Conservation (phyloP, 2,329 filamentous ascomycete species). For the Claviceps maximensis region DNA sequence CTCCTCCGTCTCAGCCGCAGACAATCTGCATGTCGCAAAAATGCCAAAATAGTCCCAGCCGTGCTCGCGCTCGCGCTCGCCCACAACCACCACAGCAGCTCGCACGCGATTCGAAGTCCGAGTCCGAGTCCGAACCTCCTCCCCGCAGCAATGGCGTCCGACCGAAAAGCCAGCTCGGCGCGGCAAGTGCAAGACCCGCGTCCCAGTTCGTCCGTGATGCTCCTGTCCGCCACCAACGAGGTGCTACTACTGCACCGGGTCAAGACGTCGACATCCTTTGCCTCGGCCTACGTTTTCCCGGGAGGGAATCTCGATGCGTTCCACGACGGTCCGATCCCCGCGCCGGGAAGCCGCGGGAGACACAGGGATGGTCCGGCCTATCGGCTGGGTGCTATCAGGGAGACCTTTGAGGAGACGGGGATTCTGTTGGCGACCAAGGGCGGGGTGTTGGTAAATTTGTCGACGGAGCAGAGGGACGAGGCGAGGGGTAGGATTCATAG, state of each 20-base stretch:
- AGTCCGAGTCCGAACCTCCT: background rate
- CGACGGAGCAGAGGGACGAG: slow-evolving; percentile 44
- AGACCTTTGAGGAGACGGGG: slow-evolving; percentile 92
- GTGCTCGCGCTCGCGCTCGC: background rate
- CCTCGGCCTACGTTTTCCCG: slow-evolving; percentile 89
- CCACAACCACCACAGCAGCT: background rate
- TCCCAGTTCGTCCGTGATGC: slow-evolving; percentile 64
- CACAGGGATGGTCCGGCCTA: slow-evolving; percentile 65
- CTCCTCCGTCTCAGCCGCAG: slow-evolving; percentile 2
- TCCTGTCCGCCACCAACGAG: slow-evolving; percentile 77
- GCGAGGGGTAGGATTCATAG: slow-evolving; percentile 58
- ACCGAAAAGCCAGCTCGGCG: slow-evolving; percentile 5
- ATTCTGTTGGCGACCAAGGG: slow-evolving; percentile 56
- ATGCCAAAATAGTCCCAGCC: background rate
- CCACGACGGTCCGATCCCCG: slow-evolving; percentile 55
- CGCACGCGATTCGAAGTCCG: background rate
- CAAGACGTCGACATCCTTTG: slow-evolving; percentile 67
- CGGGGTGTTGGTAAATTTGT: slow-evolving; percentile 46
- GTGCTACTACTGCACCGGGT: slow-evolving; percentile 81
- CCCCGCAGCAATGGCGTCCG: slow-evolving; percentile 1
- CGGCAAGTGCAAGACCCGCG: slow-evolving; percentile 30
- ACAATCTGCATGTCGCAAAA: slow-evolving; percentile 1
- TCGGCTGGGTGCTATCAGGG: slow-evolving; percentile 70
- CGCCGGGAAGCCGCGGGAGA: slow-evolving; percentile 32
- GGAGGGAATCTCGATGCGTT: slow-evolving; percentile 69